These are phyloP conservation scores for Rosa chinensis DNA, from an alignment of 306 rosid species.

Conservation along the genomic window DNA sequence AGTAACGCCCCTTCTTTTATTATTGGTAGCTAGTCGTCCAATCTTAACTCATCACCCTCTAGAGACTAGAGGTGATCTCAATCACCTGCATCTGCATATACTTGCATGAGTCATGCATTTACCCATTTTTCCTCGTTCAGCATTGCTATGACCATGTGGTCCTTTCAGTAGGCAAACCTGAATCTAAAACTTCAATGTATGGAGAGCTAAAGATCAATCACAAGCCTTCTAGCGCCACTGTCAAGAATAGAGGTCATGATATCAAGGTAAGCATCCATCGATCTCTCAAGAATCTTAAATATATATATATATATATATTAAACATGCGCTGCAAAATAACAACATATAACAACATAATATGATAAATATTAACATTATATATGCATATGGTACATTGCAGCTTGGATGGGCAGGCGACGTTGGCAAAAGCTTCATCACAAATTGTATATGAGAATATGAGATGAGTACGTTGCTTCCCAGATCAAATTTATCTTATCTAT, in stretches of 20 bases:
- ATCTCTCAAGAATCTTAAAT: not conserved
- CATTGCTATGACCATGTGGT: too few species aligned
- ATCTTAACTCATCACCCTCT: too few species aligned
- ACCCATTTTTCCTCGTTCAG: not conserved
- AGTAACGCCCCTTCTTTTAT: too few species aligned
- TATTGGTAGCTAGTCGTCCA: too few species aligned
- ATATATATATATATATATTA: too few species aligned
- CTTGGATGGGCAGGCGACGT: conserved; percentile 50
- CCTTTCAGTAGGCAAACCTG: too few species aligned
- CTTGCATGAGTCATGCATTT: too few species aligned
- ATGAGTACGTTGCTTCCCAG: not conserved
- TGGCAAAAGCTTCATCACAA: conserved; percentile 38
- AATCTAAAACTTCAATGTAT: too few species aligned
- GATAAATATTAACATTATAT: not conserved
- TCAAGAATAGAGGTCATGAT: conserved; percentile 71
- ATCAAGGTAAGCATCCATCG: conserved; percentile 39
- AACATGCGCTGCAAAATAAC: too few species aligned
- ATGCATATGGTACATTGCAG: conserved; percentile 26
- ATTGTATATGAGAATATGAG: not conserved
- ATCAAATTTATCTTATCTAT: not conserved
- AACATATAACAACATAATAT: too few species aligned
- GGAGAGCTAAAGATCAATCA: conserved; percentile 38
- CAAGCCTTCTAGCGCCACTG: conserved; percentile 43
- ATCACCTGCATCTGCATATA: too few species aligned
- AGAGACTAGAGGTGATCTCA: too few species aligned